These are phyloP conservation scores for Coffea eugenioides DNA, from an alignment of 257 asterid species.

Conservation along the genomic window DNA sequence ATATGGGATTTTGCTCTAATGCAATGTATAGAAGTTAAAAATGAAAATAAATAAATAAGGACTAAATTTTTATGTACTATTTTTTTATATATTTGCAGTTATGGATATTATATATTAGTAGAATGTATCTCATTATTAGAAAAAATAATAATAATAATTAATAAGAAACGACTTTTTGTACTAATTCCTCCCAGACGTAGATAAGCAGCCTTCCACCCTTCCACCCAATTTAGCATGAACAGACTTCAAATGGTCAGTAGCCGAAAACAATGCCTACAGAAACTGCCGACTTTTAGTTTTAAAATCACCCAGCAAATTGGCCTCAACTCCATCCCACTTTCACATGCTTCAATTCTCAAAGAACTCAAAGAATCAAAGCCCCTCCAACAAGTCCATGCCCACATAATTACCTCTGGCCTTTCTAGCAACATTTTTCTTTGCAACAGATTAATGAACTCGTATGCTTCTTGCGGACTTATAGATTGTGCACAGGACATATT, in stretches of 20 bases:
- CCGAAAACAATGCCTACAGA: background rate
- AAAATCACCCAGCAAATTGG: background rate
- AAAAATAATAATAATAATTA: no score
- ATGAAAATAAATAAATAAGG: no score
- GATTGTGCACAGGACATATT: background rate
- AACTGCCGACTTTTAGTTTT: background rate
- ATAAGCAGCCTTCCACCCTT: background rate
- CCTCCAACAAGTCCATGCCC: background rate
- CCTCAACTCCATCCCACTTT: background rate
- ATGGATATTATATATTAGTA: no score
- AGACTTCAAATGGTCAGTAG: background rate
- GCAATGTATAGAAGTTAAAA: no score
- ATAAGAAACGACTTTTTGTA: no score
- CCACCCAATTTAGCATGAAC: background rate
- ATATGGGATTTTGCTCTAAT: no score
- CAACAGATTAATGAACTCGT: background rate
- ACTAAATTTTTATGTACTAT: no score
- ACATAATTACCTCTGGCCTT: background rate
- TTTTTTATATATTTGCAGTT: no score
- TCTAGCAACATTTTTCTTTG: background rate
- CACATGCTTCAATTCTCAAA: background rate
- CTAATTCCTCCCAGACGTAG: background rate
- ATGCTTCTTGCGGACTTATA: background rate
- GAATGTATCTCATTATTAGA: no score
- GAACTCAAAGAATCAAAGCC: background rate